These are phyloP conservation scores for Trichocladium uniseriatum DNA, from an alignment of 495 filamentous ascomycete species.

Conservation along the genomic window DNA sequence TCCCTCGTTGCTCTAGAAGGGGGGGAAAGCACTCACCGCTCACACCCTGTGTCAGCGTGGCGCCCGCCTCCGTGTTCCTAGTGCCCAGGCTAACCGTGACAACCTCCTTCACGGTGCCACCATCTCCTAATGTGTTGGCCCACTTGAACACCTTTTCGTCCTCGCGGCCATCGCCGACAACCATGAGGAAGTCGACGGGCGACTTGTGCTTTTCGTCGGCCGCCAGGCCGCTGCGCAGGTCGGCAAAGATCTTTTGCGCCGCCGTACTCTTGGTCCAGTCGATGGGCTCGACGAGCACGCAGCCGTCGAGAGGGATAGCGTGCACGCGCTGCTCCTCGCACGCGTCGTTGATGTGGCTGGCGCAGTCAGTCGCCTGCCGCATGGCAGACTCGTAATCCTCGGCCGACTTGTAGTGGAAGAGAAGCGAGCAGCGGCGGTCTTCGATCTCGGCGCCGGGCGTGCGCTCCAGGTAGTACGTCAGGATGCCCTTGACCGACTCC, in stretches of 20 bases:
- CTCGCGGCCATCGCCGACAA: constrained; percentile 79
- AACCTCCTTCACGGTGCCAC: constrained; percentile 51
- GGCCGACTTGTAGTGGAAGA: constrained; percentile 78
- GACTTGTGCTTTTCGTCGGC: constrained; percentile 31
- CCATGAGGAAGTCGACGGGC: constrained; percentile 73
- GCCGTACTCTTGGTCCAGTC: constrained; percentile 81
- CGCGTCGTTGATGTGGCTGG: constrained; percentile 87
- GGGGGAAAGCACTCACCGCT: constrained; percentile 51
- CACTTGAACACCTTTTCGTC: constrained; percentile 89
- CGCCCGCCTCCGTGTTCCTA: constrained; percentile 76
- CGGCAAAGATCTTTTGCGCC: constrained; percentile 57
- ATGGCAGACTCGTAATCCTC: constrained; percentile 63
- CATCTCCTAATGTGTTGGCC: constrained; percentile 63
- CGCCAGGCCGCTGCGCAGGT: constrained; percentile 36
- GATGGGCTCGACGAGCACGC: constrained; percentile 69
- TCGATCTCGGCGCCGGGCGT: constrained; percentile 81
- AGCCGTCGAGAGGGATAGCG: constrained; percentile 68
- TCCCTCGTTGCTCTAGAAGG: neutral
- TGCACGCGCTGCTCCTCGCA: constrained; percentile 74
- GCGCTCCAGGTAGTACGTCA: constrained; percentile 80
- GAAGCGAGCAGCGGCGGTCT: constrained; percentile 72
- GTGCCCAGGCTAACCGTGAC: constrained; percentile 76
- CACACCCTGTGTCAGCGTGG: constrained; percentile 79
- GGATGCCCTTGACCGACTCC: constrained; percentile 59
- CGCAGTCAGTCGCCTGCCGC: constrained; percentile 75